Evolutionary conservation across 2,329 filamentous ascomycete species (phyloP).

Genomic region (Neonectria neomacrospora): DNA sequence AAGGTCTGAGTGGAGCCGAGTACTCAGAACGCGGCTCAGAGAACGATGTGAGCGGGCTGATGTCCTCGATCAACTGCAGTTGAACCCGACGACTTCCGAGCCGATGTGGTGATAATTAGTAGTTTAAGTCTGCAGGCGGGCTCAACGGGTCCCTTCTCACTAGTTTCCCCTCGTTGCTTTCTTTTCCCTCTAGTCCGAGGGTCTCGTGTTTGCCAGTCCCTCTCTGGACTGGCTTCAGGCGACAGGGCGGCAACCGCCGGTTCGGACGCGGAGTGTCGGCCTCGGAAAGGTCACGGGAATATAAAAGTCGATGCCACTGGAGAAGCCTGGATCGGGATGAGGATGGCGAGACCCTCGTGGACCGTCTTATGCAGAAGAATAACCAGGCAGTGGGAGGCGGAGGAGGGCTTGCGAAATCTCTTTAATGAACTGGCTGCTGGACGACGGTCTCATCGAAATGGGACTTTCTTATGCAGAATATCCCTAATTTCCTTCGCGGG

Average conservation of each 20-base stretch:
- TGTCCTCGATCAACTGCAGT: background rate
- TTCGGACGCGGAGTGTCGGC: background rate
- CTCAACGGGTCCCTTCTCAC: background rate
- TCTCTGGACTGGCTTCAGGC: constrained; percentile 4
- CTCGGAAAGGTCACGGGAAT: background rate
- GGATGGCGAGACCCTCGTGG: background rate
- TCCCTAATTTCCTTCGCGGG: constrained; percentile 4
- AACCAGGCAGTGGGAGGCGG: background rate
- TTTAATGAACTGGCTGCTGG: constrained; percentile 16
- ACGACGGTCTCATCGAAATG: constrained; percentile 11
- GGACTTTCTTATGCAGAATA: constrained; percentile 13
- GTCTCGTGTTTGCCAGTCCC: background rate
- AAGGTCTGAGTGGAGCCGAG: background rate
- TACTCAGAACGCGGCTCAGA: background rate
- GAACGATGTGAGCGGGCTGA: background rate
- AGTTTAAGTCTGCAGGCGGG: background rate
- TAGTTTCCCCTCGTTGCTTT: constrained; percentile 7
- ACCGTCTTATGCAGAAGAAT: background rate
- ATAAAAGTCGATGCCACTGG: background rate
- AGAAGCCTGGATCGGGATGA: background rate
- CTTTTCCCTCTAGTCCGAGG: constrained; percentile 2
- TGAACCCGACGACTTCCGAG: constrained; percentile 1
- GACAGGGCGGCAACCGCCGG: background rate
- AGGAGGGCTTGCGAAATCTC: constrained; percentile 1
- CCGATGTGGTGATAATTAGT: background rate